phyloP scores from a whole-genome alignment of 1,284 basidiomycete species.

The Ganoderma sinense region DNA sequence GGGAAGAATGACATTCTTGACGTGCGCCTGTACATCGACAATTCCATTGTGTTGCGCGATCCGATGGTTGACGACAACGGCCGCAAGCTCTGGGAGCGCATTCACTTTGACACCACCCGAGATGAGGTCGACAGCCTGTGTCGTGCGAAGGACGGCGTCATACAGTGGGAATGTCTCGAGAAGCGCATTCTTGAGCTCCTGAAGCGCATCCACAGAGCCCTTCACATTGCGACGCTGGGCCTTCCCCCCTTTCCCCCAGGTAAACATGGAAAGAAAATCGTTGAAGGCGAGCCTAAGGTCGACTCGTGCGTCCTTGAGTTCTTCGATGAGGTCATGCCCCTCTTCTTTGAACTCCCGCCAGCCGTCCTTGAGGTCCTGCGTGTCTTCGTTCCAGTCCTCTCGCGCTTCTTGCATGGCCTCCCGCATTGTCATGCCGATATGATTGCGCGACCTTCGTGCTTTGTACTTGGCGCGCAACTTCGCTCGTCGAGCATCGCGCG shows the following conservation, averaged over 20 bases:
- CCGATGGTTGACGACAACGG: constrained; percentile 62
- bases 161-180: constrained; percentile 35
- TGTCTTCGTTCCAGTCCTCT: background rate
- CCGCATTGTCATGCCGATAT: background rate
- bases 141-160: constrained; percentile 60
- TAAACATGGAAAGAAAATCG: background rate
- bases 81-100: constrained; percentile 60
- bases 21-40: constrained; percentile 47
- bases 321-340: background rate
- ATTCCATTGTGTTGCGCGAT: constrained; percentile 56
- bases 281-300: background rate
- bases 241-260: background rate
- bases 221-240: constrained; percentile 28
- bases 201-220: constrained; percentile 10
- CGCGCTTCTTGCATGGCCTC: background rate
- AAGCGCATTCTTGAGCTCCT: constrained; percentile 46
- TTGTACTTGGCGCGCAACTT: background rate
- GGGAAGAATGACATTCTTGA: constrained; percentile 47
- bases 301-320: background rate
- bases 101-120: constrained; percentile 70
- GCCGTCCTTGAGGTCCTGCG: background rate
- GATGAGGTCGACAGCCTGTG: constrained; percentile 75
- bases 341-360: background rate
- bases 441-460: background rate
- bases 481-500: background rate